phyloP scores from a whole-genome alignment of 2,329 filamentous ascomycete species.

The Dactylellina haptotyla region DNA sequence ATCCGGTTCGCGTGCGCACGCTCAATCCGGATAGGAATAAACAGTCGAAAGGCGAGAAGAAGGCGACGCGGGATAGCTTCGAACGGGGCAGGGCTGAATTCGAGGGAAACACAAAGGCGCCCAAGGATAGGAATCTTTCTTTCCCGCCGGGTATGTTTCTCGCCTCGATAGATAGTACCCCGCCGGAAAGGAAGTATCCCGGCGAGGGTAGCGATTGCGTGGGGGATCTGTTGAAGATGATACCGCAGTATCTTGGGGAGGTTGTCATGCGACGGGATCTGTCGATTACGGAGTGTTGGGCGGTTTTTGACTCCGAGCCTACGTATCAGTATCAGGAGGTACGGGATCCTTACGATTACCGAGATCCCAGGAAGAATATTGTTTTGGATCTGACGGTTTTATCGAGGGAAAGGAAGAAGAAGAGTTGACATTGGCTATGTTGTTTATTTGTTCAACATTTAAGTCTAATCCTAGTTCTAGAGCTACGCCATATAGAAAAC shows the following conservation, averaged over 20 bases:
- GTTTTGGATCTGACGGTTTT: slow-evolving; percentile 15
- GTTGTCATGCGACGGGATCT: not conserved
- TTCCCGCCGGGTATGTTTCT: not conserved
- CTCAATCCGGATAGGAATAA: not conserved
- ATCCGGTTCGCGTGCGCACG: not conserved
- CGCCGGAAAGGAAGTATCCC: not conserved
- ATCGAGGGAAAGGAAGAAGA: not conserved
- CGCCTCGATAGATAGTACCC: not conserved
- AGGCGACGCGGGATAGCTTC: not conserved
- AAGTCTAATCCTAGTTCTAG: no score
- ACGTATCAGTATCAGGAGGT: slow-evolving; percentile 5
- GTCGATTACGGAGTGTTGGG: slow-evolving; percentile 15
- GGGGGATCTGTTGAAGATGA: not conserved
- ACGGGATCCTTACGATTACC: not conserved
- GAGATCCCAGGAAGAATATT: slow-evolving; percentile 24
- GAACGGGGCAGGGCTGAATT: not conserved
- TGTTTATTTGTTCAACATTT: no score
- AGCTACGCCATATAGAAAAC: no score
- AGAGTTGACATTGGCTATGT: no score
- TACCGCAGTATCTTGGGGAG: not conserved
- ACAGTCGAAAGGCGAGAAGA: not conserved
- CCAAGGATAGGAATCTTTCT: not conserved
- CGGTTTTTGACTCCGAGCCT: slow-evolving; percentile 22
- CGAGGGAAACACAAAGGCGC: not conserved
- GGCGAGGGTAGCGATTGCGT: slow-evolving; percentile 15